These are phyloP conservation scores for Halteria grandinella DNA, from an alignment of 73 alveolate genomes.

Conservation along the genomic window DNA sequence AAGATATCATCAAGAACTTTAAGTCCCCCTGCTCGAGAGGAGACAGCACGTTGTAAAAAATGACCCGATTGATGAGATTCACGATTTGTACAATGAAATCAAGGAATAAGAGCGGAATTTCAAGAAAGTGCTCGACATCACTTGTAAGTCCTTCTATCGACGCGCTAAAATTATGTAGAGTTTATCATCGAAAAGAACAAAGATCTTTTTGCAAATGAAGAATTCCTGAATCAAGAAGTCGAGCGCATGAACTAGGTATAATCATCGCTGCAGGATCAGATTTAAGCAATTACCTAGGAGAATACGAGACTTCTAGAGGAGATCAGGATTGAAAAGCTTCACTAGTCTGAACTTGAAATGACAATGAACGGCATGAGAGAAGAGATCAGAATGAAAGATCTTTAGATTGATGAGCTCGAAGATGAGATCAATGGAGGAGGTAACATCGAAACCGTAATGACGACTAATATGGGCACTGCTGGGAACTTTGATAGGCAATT, in stretches of 20 bases:
- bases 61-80: conserved; percentile 26
- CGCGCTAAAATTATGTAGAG: background rate
- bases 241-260: conserved; percentile 1
- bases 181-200: conserved; percentile 38
- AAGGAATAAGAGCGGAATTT: conserved; percentile 13
- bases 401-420: background rate
- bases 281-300: conserved; percentile 5
- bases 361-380: background rate
- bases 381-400: background rate
- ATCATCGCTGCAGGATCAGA: conserved; percentile 7
- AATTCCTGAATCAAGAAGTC: background rate
- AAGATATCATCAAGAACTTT: conserved; percentile 15
- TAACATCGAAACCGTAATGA: background rate
- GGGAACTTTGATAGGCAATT: background rate
- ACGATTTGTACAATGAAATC: conserved; percentile 9
- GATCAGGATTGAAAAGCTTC: background rate
- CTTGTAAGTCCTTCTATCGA: conserved; percentile 11
- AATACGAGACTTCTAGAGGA: background rate
- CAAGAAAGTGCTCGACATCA: conserved; percentile 18
- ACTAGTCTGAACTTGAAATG: background rate
- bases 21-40: background rate
- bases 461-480: background rate
- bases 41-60: background rate
- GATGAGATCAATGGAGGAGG: background rate
- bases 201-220: conserved; percentile 5